phyloP scores from a whole-genome alignment of 164 flowering plant species.

The Nymphaea colorata region DNA sequence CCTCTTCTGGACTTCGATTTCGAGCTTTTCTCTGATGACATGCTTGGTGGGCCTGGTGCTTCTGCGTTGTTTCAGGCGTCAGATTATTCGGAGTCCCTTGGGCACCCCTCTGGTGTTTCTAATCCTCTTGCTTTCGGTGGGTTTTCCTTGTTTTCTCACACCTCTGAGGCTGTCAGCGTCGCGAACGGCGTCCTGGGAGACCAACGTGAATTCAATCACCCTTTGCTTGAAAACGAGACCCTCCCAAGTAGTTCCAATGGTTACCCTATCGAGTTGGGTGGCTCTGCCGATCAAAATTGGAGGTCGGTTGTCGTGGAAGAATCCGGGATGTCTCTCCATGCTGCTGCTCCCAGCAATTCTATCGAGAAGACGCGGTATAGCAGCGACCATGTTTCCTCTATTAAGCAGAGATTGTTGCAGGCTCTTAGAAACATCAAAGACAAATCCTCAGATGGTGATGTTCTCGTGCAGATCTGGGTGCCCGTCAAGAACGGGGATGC shows the following conservation, averaged over 20 bases:
- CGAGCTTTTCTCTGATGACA: conserved; percentile 55
- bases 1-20: conserved; percentile 39
- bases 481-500: conserved; percentile 47
- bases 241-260: conserved; percentile 11
- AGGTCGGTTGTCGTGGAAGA: conserved; percentile 9
- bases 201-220: conserved; percentile 15
- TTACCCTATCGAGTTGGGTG: conserved; percentile 8
- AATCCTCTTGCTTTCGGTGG: conserved; percentile 26
- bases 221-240: conserved; percentile 14
- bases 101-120: conserved; percentile 20
- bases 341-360: not conserved
- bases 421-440: conserved; percentile 42
- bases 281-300: conserved; percentile 4
- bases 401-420: conserved; percentile 44
- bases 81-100: conserved; percentile 43
- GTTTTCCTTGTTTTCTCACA: conserved; percentile 24
- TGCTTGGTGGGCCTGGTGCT: conserved; percentile 58
- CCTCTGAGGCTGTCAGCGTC: conserved; percentile 18
- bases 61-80: conserved; percentile 34
- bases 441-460: conserved; percentile 32
- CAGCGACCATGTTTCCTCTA: conserved; percentile 25
- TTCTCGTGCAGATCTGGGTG: conserved; percentile 77
- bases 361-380: conserved; percentile 19
- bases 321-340: conserved; percentile 13
- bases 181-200: conserved; percentile 11